Base-by-base conservation (phyloP, 805 yeast genomes). In the Komagataella kurtzmanii region DNA sequence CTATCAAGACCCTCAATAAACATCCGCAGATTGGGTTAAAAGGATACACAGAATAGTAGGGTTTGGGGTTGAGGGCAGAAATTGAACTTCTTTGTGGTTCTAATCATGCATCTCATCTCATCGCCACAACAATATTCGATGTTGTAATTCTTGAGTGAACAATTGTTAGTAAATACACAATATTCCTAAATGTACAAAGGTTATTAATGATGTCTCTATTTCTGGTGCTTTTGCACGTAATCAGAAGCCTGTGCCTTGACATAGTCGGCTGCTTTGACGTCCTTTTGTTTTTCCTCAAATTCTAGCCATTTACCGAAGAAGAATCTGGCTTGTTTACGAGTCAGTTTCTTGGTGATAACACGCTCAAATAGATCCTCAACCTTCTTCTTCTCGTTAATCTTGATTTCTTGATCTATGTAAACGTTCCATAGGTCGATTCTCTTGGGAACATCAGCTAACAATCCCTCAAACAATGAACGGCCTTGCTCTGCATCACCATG, bases 401-500 rank as follows among this genome's bases (percentile, higher is more conserved):
- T 89, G 60, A 88, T 82, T 66, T 91, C 98, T 66, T 88, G 95
- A 66, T 91, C 99, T 57, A 91, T 77, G 67, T 89, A 91, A 45
- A 91, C 95, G 61, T 86, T 90, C 98, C 98, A 91, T 55, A 91
- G 67, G 66, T 91, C 99, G 55, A 88, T 79, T 69, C 95, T 80
- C 74, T 88, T 88, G 51, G 97, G 93, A 49, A 86, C 91, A 63
- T 90, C 93, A 21, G 91, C 79, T 51, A 91, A 67, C 56, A 91
- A 76, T 54, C 97, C 98, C 71, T 91, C 98, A 61, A 91, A 88
- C 58, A 91, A 74, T 1, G 97, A 87, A 64, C 98, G 83, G 51
- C 95, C 99, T 65, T 90, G 91, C 67, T 91, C 99, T 7, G 88
- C 71, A 57, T 89, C 96, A 58, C 98, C 98, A 66, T 83, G 83